Conservation (phyloP, 2,329 filamentous ascomycete species). For the Acrocalymma vagum region DNA sequence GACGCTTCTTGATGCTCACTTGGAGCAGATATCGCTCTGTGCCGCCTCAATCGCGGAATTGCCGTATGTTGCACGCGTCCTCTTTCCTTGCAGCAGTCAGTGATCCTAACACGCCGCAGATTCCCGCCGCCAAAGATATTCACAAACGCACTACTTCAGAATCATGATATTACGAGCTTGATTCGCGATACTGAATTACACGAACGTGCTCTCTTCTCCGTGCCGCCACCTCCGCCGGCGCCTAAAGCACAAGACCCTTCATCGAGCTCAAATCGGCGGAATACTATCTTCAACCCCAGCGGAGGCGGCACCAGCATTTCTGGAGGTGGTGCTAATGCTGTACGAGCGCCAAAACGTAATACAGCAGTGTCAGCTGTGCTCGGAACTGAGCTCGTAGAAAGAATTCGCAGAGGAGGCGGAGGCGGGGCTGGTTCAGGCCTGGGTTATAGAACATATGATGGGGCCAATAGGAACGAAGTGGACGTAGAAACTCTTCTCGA, state of each 20-base stretch:
- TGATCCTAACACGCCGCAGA: conserved; percentile 56
- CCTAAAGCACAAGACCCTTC: conserved; percentile 57
- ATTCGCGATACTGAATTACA: conserved; percentile 96
- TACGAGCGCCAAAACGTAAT: conserved; percentile 69
- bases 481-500: conserved; percentile 86
- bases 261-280: conserved; percentile 52
- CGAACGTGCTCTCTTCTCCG: conserved; percentile 93
- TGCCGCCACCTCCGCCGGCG: conserved; percentile 72
- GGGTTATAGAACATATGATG: conserved; percentile 52
- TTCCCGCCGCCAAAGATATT: conserved; percentile 95
- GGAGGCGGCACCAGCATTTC: conserved; percentile 40
- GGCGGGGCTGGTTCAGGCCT: conserved; percentile 60
- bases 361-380: conserved; percentile 91
- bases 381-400: conserved; percentile 84
- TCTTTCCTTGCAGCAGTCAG: not conserved
- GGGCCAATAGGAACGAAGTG: conserved; percentile 71
- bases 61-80: conserved; percentile 39
- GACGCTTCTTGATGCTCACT: conserved; percentile 56
- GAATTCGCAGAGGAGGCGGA: conserved; percentile 70
- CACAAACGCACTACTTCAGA: conserved; percentile 87
- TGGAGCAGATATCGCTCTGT: conserved; percentile 61
- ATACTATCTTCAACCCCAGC: conserved; percentile 57
- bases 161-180: conserved; percentile 90
- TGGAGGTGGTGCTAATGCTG: conserved; percentile 51
- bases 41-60: conserved; percentile 58